phyloP scores from a whole-genome alignment of 805 yeast species.

The Cyberlindnera misumaiensis region DNA sequence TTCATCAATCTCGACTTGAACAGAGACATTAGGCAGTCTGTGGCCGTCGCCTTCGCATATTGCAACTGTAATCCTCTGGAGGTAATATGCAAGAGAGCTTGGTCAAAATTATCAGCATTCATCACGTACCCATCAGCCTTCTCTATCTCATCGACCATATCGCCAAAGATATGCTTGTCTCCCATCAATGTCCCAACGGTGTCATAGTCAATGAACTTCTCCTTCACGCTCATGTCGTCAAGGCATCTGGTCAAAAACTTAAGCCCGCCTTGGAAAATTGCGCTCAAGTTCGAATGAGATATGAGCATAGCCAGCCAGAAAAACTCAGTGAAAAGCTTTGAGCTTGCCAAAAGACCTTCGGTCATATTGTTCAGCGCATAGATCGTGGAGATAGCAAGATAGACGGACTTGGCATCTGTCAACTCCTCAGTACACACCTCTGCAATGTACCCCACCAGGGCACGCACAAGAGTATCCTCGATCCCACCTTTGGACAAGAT shows the following conservation, averaged over 20 bases:
- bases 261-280: slow-evolving; percentile 34
- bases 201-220: slow-evolving; percentile 21
- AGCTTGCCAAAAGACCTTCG: slow-evolving; percentile 30
- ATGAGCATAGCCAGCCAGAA: slow-evolving; percentile 33
- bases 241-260: slow-evolving; percentile 32
- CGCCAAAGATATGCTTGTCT: slow-evolving; percentile 30
- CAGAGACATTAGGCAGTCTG: slow-evolving; percentile 36
- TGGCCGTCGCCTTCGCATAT: slow-evolving; percentile 43
- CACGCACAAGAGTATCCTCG: slow-evolving; percentile 44
- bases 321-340: slow-evolving; percentile 24
- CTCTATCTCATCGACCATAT: slow-evolving; percentile 38
- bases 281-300: slow-evolving; percentile 27
- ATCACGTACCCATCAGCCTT: slow-evolving; percentile 31
- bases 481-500: slow-evolving; percentile 58
- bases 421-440: slow-evolving; percentile 26
- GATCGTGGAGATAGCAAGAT: slow-evolving; percentile 28
- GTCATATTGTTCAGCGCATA: slow-evolving; percentile 34
- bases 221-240: slow-evolving; percentile 26
- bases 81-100: slow-evolving; percentile 39
- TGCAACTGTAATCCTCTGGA: slow-evolving; percentile 56
- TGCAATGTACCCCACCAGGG: slow-evolving; percentile 27
- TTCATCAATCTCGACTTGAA: slow-evolving; percentile 38
- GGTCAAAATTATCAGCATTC: slow-evolving; percentile 42
- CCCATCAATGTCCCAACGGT: slow-evolving; percentile 25
- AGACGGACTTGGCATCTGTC: slow-evolving; percentile 18